Percentiles rank a stretch among this genome's conserved stretches.
Evolutionary conservation across 2,329 filamentous ascomycete genomes (phyloP).

Genomic region (Orbilia brochopaga): DNA sequence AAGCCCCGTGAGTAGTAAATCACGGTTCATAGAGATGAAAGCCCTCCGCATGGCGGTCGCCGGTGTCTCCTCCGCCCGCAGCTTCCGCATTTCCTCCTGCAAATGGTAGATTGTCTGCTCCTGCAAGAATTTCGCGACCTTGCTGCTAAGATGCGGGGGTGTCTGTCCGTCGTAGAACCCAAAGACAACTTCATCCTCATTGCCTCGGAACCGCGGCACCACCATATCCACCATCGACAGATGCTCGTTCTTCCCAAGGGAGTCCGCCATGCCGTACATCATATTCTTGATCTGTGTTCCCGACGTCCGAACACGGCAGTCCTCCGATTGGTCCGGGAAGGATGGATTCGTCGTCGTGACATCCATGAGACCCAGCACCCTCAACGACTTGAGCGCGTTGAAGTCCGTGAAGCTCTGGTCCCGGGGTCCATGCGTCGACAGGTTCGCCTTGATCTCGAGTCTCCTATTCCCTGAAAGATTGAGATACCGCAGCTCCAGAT

Average conservation of each 20-base stretch:
- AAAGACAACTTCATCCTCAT: constrained; percentile 85
- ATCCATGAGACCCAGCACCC: constrained; percentile 94
- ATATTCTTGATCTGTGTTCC: constrained; percentile 90
- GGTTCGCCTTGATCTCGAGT: constrained; percentile 82
- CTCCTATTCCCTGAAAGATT: constrained; percentile 97
- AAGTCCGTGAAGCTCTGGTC: constrained; percentile 83
- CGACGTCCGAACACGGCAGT: constrained; percentile 92
- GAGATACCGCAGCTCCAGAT: constrained; percentile 89
- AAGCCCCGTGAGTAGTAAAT: constrained; percentile 82
- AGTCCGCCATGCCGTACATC: constrained; percentile 97
- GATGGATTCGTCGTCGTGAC: constrained; percentile 92
- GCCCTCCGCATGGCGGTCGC: constrained; percentile 82
- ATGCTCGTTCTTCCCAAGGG: constrained; percentile 89
- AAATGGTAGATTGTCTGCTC: constrained; percentile 93
- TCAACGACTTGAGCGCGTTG: constrained; percentile 78
- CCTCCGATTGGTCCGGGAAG: constrained; percentile 93
- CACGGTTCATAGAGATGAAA: constrained; percentile 90
- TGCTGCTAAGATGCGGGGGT: constrained; percentile 86
- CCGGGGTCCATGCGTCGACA: constrained; percentile 73
- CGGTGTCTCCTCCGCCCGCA: constrained; percentile 73
- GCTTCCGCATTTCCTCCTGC: constrained; percentile 77
- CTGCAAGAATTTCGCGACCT: constrained; percentile 94
- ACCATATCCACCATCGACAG: constrained; percentile 95
- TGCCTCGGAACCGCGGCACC: constrained; percentile 86
- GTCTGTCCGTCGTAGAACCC: constrained; percentile 96